These are phyloP conservation scores for Stagonosporopsis cucurbitacearum DNA, from an alignment of 2,329 filamentous ascomycete species.

Conservation along the genomic window DNA sequence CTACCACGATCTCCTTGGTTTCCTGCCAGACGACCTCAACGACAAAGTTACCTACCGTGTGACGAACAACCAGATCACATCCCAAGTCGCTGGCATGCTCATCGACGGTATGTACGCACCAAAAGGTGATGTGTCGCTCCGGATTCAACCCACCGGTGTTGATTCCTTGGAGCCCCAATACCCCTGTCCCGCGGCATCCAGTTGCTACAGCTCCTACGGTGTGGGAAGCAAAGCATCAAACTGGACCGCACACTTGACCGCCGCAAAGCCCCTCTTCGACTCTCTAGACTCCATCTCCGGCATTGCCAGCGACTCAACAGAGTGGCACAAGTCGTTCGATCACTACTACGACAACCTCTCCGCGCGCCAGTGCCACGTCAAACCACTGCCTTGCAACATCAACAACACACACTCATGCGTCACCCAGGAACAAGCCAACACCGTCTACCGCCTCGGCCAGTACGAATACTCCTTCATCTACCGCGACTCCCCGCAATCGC, in stretches of 20 bases:
- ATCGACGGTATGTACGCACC: constrained; percentile 67
- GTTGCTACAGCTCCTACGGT: constrained; percentile 54
- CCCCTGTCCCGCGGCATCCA: constrained; percentile 62
- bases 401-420: constrained; percentile 64
- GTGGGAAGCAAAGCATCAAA: constrained; percentile 51
- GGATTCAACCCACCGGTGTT: constrained; percentile 61
- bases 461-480: constrained; percentile 84
- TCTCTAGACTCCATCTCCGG: constrained; percentile 73
- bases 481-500: constrained; percentile 67
- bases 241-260: constrained; percentile 71
- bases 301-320: constrained; percentile 61
- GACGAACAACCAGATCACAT: constrained; percentile 83
- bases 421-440: constrained; percentile 66
- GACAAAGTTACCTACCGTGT: constrained; percentile 69
- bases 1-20: constrained; percentile 72
- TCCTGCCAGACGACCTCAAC: constrained; percentile 63
- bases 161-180: constrained; percentile 81
- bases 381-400: constrained; percentile 71
- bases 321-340: constrained; percentile 75
- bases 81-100: constrained; percentile 78
- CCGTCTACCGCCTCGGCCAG: constrained; percentile 76
- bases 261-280: constrained; percentile 61
- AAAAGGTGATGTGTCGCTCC: constrained; percentile 43
- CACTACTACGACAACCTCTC: constrained; percentile 88
- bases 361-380: constrained; percentile 76